Conservation (phyloP, 495 filamentous ascomycete species). For the Poronia punctata region DNA sequence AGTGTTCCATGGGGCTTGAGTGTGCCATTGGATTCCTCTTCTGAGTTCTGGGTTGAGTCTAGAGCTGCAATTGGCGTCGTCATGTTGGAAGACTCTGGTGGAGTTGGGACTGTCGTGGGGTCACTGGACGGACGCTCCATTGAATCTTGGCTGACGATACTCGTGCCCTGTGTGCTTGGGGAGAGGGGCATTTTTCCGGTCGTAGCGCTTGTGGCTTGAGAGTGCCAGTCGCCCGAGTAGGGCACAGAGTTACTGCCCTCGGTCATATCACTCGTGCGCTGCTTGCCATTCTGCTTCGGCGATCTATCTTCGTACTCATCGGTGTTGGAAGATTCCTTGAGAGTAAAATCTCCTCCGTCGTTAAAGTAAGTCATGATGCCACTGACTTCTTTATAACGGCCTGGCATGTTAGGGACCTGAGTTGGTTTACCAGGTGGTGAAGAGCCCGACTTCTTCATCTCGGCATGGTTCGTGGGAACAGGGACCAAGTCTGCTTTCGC, state of each 20-base stretch:
- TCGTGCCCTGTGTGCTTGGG: constrained; percentile 51
- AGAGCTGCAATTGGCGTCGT: constrained; percentile 13
- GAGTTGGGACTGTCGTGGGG: constrained; percentile 31
- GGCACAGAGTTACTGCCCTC: constrained; percentile 43
- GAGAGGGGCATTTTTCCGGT: constrained; percentile 52
- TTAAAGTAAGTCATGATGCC: constrained; percentile 31
- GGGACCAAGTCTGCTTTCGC: constrained; percentile 12
- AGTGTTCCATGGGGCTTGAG: constrained; percentile 27
- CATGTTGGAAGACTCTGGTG: constrained; percentile 25
- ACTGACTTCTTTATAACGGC: constrained; percentile 30
- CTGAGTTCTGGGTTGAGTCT: constrained; percentile 15
- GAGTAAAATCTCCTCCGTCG: constrained; percentile 25
- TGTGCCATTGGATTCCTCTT: constrained; percentile 25
- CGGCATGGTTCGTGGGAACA: constrained; percentile 12
- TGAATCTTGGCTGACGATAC: constrained; percentile 47
- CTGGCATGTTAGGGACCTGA: constrained; percentile 14
- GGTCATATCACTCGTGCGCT: constrained; percentile 45
- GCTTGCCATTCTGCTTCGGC: constrained; percentile 28
- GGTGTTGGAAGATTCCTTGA: constrained; percentile 28
- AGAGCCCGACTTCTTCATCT: constrained; percentile 16
- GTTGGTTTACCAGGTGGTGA: constrained; percentile 11
- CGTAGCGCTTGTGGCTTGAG: constrained; percentile 49
- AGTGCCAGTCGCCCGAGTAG: constrained; percentile 43
- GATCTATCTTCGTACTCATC: constrained; percentile 21
- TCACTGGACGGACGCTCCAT: constrained; percentile 34